Conservation (phyloP, 1,284 basidiomycete species). For the Malassezia restricta region DNA sequence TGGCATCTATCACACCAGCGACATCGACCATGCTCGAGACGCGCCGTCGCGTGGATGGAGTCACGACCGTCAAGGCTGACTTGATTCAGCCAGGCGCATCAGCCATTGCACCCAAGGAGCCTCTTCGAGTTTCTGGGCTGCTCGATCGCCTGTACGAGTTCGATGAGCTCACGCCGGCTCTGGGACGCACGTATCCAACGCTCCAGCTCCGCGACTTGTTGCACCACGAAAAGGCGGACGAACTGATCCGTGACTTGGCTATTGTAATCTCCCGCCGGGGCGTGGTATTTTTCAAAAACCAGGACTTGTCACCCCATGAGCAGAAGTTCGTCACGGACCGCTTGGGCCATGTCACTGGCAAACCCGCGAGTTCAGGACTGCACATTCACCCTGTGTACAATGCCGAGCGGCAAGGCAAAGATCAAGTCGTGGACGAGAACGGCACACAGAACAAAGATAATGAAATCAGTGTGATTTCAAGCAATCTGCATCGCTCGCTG, state of each 20-base stretch:
- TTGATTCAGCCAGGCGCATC: not conserved
- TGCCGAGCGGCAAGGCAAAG: slow-evolving; percentile 44
- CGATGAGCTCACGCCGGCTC: slow-evolving; percentile 42
- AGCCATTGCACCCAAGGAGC: not conserved
- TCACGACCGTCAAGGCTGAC: no score
- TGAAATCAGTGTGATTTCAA: slow-evolving; percentile 29
- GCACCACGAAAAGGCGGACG: slow-evolving; percentile 48
- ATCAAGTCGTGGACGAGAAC: slow-evolving; percentile 13
- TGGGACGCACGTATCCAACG: slow-evolving; percentile 48
- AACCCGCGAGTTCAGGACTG: slow-evolving; percentile 52
- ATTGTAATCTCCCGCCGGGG: slow-evolving; percentile 56
- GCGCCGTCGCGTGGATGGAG: no score
- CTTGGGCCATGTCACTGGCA: slow-evolving; percentile 55
- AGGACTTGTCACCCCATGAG: slow-evolving; percentile 50
- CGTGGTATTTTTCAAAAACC: slow-evolving; percentile 61
- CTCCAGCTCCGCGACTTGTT: slow-evolving; percentile 49
- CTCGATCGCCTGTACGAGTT: slow-evolving; percentile 21
- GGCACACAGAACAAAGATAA: slow-evolving; percentile 23
- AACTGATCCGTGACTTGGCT: slow-evolving; percentile 51
- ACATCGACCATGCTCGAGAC: no score
- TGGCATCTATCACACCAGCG: no score
- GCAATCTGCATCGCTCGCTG: slow-evolving; percentile 10
- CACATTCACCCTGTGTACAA: slow-evolving; percentile 60
- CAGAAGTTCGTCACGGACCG: slow-evolving; percentile 50
- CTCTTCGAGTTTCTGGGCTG: slow-evolving; percentile 9